Evolutionary conservation across 2,329 filamentous ascomycete genomes (phyloP).

Genomic region (Claviceps paspali): DNA sequence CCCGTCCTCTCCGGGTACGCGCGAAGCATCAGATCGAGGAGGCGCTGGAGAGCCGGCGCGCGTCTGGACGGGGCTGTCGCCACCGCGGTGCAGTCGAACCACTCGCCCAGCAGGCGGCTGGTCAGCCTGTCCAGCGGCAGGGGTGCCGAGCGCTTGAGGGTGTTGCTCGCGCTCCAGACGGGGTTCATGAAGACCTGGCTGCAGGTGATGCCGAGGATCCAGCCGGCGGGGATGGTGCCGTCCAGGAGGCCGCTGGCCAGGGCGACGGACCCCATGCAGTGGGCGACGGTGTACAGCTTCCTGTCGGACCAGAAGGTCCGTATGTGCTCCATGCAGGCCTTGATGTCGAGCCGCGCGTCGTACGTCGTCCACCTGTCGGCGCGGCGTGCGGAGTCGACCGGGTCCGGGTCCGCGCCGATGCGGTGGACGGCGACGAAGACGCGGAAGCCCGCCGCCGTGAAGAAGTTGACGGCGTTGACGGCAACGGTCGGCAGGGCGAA

Average conservation of each 20-base stretch:
- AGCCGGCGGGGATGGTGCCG: conserved; percentile 39
- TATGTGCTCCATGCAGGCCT: conserved; percentile 38
- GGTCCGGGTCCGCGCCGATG: conserved; percentile 42
- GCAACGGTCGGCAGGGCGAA: conserved; percentile 46
- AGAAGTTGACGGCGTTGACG: conserved; percentile 49
- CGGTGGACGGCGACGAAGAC: conserved; percentile 43
- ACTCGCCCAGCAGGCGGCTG: conserved; percentile 29
- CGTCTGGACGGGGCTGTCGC: neutral
- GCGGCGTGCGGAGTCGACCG: too few relatives aligned
- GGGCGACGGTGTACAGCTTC: conserved; percentile 41
- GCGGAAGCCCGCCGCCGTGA: conserved; percentile 43
- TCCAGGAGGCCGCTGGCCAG: conserved; percentile 43
- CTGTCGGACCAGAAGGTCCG: conserved; percentile 21
- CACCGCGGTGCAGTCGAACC: conserved; percentile 33
- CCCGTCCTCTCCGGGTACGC: conserved; percentile 37
- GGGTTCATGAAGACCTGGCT: conserved; percentile 51
- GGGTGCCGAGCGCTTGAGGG: conserved; percentile 37
- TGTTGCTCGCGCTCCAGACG: conserved; percentile 39
- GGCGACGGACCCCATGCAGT: conserved; percentile 50
- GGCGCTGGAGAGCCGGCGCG: conserved; percentile 31
- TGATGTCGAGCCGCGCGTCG: conserved; percentile 43
- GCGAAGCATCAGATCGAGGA: conserved; percentile 39
- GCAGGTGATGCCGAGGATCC: conserved; percentile 42
- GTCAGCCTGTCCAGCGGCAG: conserved; percentile 36
- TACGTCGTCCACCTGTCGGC: conserved; percentile 39